These are phyloP conservation scores for Alternaria incomplexa DNA, from an alignment of 2,329 filamentous ascomycete genomes.

Conservation along the genomic window DNA sequence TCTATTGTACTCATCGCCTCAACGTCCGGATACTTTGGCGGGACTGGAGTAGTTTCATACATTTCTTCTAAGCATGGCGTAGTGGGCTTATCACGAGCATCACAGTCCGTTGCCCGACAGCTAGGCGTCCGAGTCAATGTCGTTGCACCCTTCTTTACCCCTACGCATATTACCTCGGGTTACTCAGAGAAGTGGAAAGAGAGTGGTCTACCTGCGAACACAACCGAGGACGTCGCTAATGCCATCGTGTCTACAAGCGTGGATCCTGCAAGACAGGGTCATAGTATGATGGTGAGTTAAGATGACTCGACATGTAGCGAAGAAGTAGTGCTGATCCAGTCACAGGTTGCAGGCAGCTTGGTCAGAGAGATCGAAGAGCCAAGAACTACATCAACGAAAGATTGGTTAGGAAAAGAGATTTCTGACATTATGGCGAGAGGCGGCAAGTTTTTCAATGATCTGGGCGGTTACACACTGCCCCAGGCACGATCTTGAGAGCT, in stretches of 20 bases:
- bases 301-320: background rate
- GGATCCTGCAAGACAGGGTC: slow-evolving; percentile 38
- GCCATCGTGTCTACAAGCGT: slow-evolving; percentile 49
- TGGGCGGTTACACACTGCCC: slow-evolving; percentile 46
- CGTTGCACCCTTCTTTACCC: slow-evolving; percentile 58
- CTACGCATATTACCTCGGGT: slow-evolving; percentile 52
- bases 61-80: slow-evolving; percentile 54
- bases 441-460: slow-evolving; percentile 43
- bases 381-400: slow-evolving; percentile 27
- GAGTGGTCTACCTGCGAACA: slow-evolving; percentile 51
- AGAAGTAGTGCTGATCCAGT: background rate
- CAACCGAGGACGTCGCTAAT: slow-evolving; percentile 51
- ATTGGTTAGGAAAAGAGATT: slow-evolving; percentile 47
- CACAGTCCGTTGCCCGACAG: slow-evolving; percentile 43
- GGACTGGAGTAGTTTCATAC: slow-evolving; percentile 52
- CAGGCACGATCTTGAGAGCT: slow-evolving; percentile 22
- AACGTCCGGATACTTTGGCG: slow-evolving; percentile 54
- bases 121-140: slow-evolving; percentile 53
- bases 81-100: slow-evolving; percentile 49
- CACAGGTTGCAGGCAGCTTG: slow-evolving; percentile 37
- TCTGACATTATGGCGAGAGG: slow-evolving; percentile 39
- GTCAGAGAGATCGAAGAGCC: slow-evolving; percentile 40
- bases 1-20: slow-evolving; percentile 52
- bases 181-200: slow-evolving; percentile 49
- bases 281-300: slow-evolving; percentile 36